Evolutionary conservation across 1,284 basidiomycete genomes (phyloP), one percentile per base, ranked within the genome.

Genomic region (Marasmius oreades): DNA sequence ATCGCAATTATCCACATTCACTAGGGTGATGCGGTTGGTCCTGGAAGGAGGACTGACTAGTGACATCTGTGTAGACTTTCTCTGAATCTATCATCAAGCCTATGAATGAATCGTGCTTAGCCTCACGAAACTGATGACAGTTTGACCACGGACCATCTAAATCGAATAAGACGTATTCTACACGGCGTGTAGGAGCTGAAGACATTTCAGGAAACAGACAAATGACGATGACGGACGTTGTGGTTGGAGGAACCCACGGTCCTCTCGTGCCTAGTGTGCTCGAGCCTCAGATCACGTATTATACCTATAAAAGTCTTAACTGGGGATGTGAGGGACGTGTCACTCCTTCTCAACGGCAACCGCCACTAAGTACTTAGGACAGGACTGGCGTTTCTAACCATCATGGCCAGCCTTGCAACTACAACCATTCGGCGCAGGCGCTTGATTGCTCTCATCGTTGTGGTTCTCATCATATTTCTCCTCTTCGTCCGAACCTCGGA

Each of bases 81-180:
- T 92, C 88, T 4, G 87, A 85, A 68, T 90, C 85, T 61, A 90
- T 82, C 73, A 90, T 77, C 34, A 85, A 64, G 36, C 84, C 76
- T 74, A 59, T 54, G 34, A n/a, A 31, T 42, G 14, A 20, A 22
- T 12, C 22, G 42, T 3, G 26, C 1, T 8, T 43, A 47, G 20
- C 12, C 52, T 16, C 10, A 45, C 42, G 36, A 18, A 53, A 51
- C 31, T 26, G 42, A 36, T 6, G n/a, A n/a, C n/a, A n/a, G n/a
- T 20, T 16, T 20, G 18, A n/a, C n/a, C 50, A 37, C 70, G 59
- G 70, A 84, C 90, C 90, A 66, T 92, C 90, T 84, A 92, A 82
- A 68, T 92, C 90, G 64, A 92, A 92, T 53, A 92, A 71, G 53
- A 89, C 86, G 73, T 88, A 92, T 68, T 88, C 84, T 46, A 88